Conservation (phyloP, 371 early-diverging fungal genomes). For the Cokeromyces recurvatus region DNA sequence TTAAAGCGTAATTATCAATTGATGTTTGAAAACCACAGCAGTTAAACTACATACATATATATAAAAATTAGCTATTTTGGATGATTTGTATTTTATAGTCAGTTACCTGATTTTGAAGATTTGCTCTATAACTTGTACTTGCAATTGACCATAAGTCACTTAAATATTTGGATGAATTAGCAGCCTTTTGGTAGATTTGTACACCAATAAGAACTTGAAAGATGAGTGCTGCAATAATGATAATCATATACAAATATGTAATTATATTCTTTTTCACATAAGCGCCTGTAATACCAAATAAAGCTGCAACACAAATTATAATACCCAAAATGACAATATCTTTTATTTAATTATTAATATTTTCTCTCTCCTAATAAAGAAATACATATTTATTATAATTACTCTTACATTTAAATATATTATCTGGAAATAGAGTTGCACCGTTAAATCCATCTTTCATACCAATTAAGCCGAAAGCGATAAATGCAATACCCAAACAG, state of each 20-base stretch:
- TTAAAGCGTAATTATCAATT: conserved; percentile 24
- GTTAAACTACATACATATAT: conserved; percentile 32
- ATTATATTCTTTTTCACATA: conserved; percentile 24
- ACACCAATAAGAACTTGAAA: conserved; percentile 43
- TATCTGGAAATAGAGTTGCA: conserved; percentile 31
- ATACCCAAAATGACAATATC: conserved; percentile 34
- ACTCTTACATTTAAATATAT: conserved; percentile 35
- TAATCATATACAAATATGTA: conserved; percentile 31
- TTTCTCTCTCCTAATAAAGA: too few species aligned
- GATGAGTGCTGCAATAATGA: conserved; percentile 31
- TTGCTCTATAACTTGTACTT: conserved; percentile 12
- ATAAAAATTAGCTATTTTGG: too few species aligned
- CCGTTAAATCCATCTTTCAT: conserved; percentile 29
- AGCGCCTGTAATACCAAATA: conserved; percentile 32
- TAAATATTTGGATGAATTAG: conserved; percentile 28
- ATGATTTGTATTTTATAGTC: background rate
- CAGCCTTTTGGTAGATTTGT: conserved; percentile 31
- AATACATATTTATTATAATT: too few species aligned
- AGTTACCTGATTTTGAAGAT: conserved; percentile 28
- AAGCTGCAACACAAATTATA: conserved; percentile 33
- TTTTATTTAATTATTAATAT: too few species aligned
- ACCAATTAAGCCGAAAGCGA: conserved; percentile 43
- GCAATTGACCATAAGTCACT: conserved; percentile 29
- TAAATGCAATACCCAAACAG: conserved; percentile 39
- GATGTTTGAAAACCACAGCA: conserved; percentile 43